Conservation (phyloP, 2,329 filamentous ascomycete species). For the Trichocomaceae sp. region DNA sequence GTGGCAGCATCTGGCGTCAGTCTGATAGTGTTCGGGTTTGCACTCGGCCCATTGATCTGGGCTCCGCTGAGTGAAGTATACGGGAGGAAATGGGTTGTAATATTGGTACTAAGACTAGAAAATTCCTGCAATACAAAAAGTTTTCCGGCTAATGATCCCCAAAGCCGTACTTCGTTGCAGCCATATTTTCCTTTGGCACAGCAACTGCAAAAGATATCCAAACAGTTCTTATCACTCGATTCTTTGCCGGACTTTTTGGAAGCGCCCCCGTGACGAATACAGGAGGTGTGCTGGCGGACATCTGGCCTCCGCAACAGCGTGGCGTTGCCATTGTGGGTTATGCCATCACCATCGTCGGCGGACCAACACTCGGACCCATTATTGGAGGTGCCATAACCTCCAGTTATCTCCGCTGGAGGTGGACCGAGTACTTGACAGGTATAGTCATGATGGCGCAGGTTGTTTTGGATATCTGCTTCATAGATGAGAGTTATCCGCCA, state of each 20-base stretch:
- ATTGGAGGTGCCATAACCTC: constrained; percentile 45
- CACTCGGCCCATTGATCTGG: background rate
- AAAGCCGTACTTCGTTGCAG: background rate
- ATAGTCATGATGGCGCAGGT: constrained; percentile 22
- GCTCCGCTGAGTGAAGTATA: background rate
- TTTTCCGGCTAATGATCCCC: background rate
- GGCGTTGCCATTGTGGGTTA: constrained; percentile 1
- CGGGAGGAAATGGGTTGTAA: background rate
- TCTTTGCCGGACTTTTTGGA: constrained; percentile 58
- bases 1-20: background rate
- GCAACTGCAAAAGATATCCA: background rate
- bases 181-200: background rate
- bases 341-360: background rate
- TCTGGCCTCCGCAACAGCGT: constrained; percentile 48
- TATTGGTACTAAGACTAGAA: background rate
- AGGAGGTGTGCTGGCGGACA: constrained; percentile 60
- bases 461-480: constrained; percentile 38
- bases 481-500: constrained; percentile 38
- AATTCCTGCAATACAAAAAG: background rate
- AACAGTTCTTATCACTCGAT: constrained; percentile 33
- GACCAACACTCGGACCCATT: constrained; percentile 43
- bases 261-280: constrained; percentile 63
- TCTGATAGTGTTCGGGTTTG: background rate
- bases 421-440: constrained; percentile 51
- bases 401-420: constrained; percentile 43